Base-by-base conservation (phyloP, 2,329 filamentous ascomycete species). In the Fusarium nurragi region DNA sequence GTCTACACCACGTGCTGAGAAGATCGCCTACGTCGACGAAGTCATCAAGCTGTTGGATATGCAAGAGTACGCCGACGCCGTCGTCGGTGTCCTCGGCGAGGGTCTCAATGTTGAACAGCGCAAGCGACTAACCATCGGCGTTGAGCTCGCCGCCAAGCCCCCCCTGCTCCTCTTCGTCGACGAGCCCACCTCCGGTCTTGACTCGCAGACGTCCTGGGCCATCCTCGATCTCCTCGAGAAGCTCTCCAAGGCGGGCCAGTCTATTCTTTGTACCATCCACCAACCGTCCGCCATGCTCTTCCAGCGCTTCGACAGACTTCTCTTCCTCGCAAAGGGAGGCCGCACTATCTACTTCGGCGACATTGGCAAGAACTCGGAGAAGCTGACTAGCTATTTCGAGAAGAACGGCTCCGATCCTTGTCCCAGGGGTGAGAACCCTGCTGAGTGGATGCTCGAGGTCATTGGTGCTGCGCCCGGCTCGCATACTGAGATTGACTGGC, bases 171-270 rank as follows among this genome's bases (percentile, higher is more conserved):
- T 85, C 13, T 86, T 86, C 63, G 73, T 86, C 7, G 84, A 86
- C 30, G 84, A 86, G 63, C 84, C 84, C 47, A 79, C 85, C 65
- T 67, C 81, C 14, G 86, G 86, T 59, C 80, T 88, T 13, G 86
- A 88, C 70, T 80, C 77, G 3, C 81, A 87, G 79, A 87, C 84
- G 30, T 88, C 89, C 8, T 92, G 89, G 80, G 89, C 90, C 71
- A 91, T 92, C 55, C 85, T 90, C 18, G 86, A 88, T 23, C 88
- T 92, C 75, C 78, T 92, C 11, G 85, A 86, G 52, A 92, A 91
- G 66, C 80, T 90, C 2, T 81, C 85, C 4, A 76, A 82, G 52
- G 77, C 75, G 5, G 81, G 82, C 6, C 82, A 85, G 64, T 80
- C 82, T 11, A 77, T 85, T 13, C 71, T 85, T 0, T 82, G 81